phyloP scores from a whole-genome alignment of 495 filamentous ascomycete species.

The Aspergillus diversus region DNA sequence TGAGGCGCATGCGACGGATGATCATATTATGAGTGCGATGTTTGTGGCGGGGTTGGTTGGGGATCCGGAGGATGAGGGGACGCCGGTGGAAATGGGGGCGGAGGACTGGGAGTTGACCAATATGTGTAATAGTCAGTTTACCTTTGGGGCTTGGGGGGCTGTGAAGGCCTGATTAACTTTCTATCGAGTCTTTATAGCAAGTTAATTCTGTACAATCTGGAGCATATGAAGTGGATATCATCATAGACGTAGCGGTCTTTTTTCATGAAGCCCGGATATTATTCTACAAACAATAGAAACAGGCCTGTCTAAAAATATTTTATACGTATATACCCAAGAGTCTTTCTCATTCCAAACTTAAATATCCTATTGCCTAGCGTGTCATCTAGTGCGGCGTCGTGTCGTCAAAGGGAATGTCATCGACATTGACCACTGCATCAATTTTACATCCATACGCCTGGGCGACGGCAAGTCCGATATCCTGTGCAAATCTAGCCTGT shows the following conservation, averaged over 20 bases:
- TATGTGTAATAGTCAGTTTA: slow-evolving; percentile 64
- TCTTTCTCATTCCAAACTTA: too few species aligned
- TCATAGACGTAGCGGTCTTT: too few species aligned
- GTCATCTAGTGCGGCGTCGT: background rate
- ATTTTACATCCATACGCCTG: background rate
- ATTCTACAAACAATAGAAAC: too few species aligned
- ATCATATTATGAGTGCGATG: slow-evolving; percentile 59
- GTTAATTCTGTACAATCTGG: too few species aligned
- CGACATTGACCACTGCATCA: background rate
- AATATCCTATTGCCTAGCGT: too few species aligned
- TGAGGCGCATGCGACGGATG: slow-evolving; percentile 64
- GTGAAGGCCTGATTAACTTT: background rate
- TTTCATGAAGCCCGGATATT: too few species aligned
- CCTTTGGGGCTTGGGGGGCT: slow-evolving; percentile 35
- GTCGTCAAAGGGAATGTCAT: background rate
- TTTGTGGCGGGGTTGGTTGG: slow-evolving; percentile 59
- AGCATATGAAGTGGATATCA: too few species aligned
- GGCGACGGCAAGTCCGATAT: background rate
- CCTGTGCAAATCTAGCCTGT: background rate
- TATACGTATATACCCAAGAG: too few species aligned
- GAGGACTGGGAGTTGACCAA: slow-evolving; percentile 65
- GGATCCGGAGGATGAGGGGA: slow-evolving; percentile 48
- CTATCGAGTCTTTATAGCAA: too few species aligned
- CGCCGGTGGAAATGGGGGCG: slow-evolving; percentile 45
- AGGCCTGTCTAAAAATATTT: too few species aligned